Evolutionary conservation across 2,329 filamentous ascomycete genomes (phyloP), one percentile per base, ranked within the genome.

Genomic region (Penicillium janthinellum): DNA sequence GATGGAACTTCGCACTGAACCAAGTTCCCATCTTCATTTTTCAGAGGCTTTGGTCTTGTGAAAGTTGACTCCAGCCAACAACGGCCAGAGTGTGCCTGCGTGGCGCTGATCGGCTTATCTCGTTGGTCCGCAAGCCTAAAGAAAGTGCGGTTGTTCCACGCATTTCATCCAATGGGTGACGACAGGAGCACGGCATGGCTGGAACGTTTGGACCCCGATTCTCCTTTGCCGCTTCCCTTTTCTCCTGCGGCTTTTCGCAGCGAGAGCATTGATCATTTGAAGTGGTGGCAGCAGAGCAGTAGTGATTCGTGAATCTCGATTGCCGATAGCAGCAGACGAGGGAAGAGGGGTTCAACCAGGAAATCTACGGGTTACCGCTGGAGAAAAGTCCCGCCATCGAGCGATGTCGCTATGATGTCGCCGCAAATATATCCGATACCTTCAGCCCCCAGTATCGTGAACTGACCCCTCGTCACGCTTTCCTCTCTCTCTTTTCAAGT

Each of bases 111-210:
- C 15, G n/a, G 11, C 5, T 25, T 8, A n/a, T 45, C 17, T 51
- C 28, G 39, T 51, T 57, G 54, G 54, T 11, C 31, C 10, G 10
- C 28, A 8, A 7, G 39, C 25, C 45, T 1, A 11, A 41, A 49
- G 28, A 31, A 42, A 45, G 12, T 42, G 37, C 37, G 45, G 44
- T 6, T 8, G 35, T 49, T 35, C 54, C 54, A 56, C 54, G 3
- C 2, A 7, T 7, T 8, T 2, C n/a, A 34, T 14, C 61, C 64
- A 64, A 66, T 66, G 62, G 57, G 5, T 54, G 10, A 12, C 57
- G 42, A 52, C 39, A 49, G 48, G 25, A 44, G 42, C 28, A 34
- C 60, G 57, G 57, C 63, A 63, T 66, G 63, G 54, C 38, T 54
- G 39, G 35, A 52, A 41, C 44, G 42, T 50, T 47, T 55, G 57